These are phyloP conservation scores for Pontederia paniculata DNA, from an alignment of 176 grass and related monocot species.

Conservation along the genomic window DNA sequence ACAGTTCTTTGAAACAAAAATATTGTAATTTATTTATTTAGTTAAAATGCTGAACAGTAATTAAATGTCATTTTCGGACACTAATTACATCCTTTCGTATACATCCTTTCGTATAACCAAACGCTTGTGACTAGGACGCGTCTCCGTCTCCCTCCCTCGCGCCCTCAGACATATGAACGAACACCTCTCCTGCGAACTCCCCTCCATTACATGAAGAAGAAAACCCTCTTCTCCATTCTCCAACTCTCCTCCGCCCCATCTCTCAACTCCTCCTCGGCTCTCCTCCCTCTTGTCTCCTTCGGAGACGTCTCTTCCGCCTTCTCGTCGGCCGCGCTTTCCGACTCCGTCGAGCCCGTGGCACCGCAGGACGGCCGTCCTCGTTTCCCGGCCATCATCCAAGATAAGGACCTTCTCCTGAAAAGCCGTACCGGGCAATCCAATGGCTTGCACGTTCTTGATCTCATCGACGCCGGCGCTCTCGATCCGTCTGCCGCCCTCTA, in stretches of 20 bases:
- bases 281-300: not conserved
- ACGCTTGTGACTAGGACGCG: no score
- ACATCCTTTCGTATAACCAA: no score
- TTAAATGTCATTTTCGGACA: no score
- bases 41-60: no score
- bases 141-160: no score
- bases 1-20: no score
- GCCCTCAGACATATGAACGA: no score
- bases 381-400: not conserved
- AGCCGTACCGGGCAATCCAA: not conserved
- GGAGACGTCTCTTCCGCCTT: not conserved
- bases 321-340: not conserved
- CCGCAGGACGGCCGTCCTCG: not conserved
- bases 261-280: not conserved
- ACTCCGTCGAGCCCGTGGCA: not conserved
- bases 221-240: not conserved
- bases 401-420: slow-evolving; percentile 14
- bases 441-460: slow-evolving; percentile 21
- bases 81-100: no score
- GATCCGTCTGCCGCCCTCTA: slow-evolving; percentile 26
- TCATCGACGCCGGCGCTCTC: slow-evolving; percentile 27
- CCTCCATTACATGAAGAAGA: slow-evolving; percentile 5
- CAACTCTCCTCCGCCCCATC: no score
- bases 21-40: no score
- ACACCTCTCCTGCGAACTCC: no score